Evolutionary conservation across 768 basidiomycete species (phyloP).

Genomic region (Boletus bicolor): DNA sequence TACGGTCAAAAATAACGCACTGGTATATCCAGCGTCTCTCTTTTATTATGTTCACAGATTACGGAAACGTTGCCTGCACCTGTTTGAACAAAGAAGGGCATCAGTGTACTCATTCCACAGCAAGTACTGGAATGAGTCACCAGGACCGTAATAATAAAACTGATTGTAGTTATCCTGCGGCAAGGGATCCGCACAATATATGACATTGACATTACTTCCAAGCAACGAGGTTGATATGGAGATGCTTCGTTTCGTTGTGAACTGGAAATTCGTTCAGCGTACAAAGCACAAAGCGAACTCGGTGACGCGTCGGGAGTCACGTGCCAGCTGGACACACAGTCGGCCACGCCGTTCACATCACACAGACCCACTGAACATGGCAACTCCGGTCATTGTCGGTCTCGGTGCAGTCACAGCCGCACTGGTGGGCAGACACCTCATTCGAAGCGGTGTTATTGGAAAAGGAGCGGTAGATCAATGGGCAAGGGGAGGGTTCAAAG

Average conservation of each 20-base stretch:
- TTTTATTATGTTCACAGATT: slow-evolving; percentile 5
- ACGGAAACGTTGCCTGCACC: neutral
- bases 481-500: slow-evolving; percentile 90
- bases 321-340: neutral
- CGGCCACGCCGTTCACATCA: neutral
- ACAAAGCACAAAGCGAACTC: neutral
- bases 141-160: neutral
- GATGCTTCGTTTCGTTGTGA: neutral
- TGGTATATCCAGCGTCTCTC: neutral
- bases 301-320: slow-evolving; percentile 4
- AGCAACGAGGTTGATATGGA: slow-evolving; percentile 10
- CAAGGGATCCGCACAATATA: neutral
- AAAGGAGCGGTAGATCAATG: slow-evolving; percentile 75
- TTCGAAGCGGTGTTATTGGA: slow-evolving; percentile 58
- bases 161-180: neutral
- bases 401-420: slow-evolving; percentile 76
- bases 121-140: slow-evolving; percentile 9
- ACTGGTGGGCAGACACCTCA: slow-evolving; percentile 65
- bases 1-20: neutral
- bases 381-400: slow-evolving; percentile 75
- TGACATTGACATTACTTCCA: neutral
- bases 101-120: slow-evolving; percentile 5
- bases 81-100: neutral
- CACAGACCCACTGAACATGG: slow-evolving; percentile 44
- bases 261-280: neutral